Conservation (phyloP, 208 protist species). For the Phytomonas sp. region DNA sequence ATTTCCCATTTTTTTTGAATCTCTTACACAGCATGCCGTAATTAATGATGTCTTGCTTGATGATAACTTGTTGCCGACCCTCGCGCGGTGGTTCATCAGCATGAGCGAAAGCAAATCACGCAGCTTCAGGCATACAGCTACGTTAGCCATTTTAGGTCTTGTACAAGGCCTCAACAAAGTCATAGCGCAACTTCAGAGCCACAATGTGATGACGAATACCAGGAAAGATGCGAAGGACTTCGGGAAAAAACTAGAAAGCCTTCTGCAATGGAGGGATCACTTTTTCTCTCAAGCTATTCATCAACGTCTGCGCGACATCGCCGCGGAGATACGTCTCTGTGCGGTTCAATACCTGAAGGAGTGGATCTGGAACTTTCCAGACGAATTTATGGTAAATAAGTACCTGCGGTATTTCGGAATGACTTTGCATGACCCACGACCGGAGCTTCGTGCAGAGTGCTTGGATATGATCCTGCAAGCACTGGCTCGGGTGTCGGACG, state of each 20-base stretch:
- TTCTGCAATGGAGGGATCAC: slow-evolving; percentile 54
- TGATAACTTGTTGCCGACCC: slow-evolving; percentile 34
- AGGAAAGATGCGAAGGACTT: slow-evolving; percentile 16
- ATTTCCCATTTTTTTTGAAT: slow-evolving; percentile 55
- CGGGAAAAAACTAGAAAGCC: slow-evolving; percentile 5
- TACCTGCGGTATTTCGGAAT: slow-evolving; percentile 89
- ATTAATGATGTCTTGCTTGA: slow-evolving; percentile 53
- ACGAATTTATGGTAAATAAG: slow-evolving; percentile 80
- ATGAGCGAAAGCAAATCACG: slow-evolving; percentile 88
- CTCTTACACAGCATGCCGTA: slow-evolving; percentile 51
- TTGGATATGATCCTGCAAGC: slow-evolving; percentile 68
- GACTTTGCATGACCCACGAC: slow-evolving; percentile 78
- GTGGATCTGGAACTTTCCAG: slow-evolving; percentile 70
- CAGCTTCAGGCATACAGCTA: slow-evolving; percentile 80
- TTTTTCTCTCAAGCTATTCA: slow-evolving; percentile 76
- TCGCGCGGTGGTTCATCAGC: slow-evolving; percentile 71
- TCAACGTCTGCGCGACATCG: slow-evolving; percentile 80
- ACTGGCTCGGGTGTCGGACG: slow-evolving; percentile 45
- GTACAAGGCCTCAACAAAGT: slow-evolving; percentile 68
- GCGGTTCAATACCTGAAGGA: slow-evolving; percentile 61
- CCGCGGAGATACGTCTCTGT: slow-evolving; percentile 67
- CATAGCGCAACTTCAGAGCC: slow-evolving; percentile 31
- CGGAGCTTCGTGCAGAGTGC: slow-evolving; percentile 68
- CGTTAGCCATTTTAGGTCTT: slow-evolving; percentile 53
- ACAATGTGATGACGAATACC: slow-evolving; percentile 34